phyloP scores from a whole-genome alignment of 768 basidiomycete species.

The Leccinum uliginosum region DNA sequence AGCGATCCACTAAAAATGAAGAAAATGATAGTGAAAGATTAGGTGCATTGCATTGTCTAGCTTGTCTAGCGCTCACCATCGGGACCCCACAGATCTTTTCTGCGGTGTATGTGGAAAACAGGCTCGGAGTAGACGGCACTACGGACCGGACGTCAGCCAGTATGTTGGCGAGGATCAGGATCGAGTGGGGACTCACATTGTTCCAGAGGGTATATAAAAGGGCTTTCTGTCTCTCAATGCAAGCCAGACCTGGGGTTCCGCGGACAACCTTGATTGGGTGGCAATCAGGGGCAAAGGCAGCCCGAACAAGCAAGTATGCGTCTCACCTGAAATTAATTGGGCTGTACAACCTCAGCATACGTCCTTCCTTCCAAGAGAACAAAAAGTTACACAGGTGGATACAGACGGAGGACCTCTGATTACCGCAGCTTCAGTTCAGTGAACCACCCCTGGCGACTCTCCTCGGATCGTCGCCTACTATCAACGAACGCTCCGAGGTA shows the following conservation, averaged over 20 bases:
- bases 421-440: conserved; percentile 1
- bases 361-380: neutral
- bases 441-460: neutral
- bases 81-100: conserved; percentile 36
- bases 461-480: conserved; percentile 36
- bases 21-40: neutral
- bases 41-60: neutral
- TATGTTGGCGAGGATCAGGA: neutral
- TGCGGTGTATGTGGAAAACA: conserved; percentile 33
- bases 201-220: conserved; percentile 47
- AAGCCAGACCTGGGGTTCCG: conserved; percentile 18
- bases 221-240: conserved; percentile 35
- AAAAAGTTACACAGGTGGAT: conserved; percentile 26
- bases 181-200: conserved; percentile 14
- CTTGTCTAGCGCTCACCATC: conserved; percentile 27
- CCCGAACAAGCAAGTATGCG: neutral
- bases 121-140: conserved; percentile 16
- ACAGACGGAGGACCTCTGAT: conserved; percentile 31
- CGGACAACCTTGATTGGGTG: conserved; percentile 7
- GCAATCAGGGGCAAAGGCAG: neutral
- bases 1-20: conserved; percentile 35
- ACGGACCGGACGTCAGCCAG: neutral
- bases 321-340: conserved; percentile 22
- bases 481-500: conserved; percentile 63
- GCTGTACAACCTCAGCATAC: conserved; percentile 11